Percentiles rank a stretch among this genome's conserved stretches.
Evolutionary conservation across 768 basidiomycete species (phyloP).

Genomic region (Lactifluus volemus): DNA sequence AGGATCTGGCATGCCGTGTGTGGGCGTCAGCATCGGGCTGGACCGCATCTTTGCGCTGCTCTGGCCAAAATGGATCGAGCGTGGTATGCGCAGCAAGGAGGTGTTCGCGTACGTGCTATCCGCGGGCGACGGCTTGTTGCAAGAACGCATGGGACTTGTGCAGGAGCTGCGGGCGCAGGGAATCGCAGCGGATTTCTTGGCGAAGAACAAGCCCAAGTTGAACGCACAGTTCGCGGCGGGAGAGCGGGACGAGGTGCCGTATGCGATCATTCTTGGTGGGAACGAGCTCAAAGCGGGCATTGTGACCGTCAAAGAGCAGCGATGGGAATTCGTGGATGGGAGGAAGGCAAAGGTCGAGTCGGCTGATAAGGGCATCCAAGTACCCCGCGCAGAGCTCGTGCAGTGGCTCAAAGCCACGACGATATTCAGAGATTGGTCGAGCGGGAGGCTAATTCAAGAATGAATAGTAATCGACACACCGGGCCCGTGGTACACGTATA

Average conservation of each 20-base stretch:
- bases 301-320: constrained; percentile 89
- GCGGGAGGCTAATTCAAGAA: constrained; percentile 25
- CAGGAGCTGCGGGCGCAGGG: constrained; percentile 77
- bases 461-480: constrained; percentile 14
- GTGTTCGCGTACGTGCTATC: constrained; percentile 93
- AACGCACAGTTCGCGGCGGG: constrained; percentile 80
- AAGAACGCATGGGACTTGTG: constrained; percentile 75
- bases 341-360: constrained; percentile 52
- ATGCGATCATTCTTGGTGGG: constrained; percentile 83
- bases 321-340: constrained; percentile 66
- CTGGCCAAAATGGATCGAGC: constrained; percentile 79
- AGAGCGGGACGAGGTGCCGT: constrained; percentile 88
- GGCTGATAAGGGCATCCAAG: constrained; percentile 41
- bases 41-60: constrained; percentile 90
- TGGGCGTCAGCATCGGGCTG: constrained; percentile 87
- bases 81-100: constrained; percentile 75
- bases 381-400: constrained; percentile 27
- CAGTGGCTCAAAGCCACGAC: constrained; percentile 28
- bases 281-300: constrained; percentile 79
- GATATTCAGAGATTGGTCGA: constrained; percentile 27
- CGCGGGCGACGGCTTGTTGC: constrained; percentile 80
- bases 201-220: constrained; percentile 88
- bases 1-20: constrained; percentile 65
- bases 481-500: neutral
- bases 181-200: constrained; percentile 91